These are phyloP conservation scores for Sherardia arvensis DNA, from an alignment of 257 asterid genomes.

Conservation along the genomic window DNA sequence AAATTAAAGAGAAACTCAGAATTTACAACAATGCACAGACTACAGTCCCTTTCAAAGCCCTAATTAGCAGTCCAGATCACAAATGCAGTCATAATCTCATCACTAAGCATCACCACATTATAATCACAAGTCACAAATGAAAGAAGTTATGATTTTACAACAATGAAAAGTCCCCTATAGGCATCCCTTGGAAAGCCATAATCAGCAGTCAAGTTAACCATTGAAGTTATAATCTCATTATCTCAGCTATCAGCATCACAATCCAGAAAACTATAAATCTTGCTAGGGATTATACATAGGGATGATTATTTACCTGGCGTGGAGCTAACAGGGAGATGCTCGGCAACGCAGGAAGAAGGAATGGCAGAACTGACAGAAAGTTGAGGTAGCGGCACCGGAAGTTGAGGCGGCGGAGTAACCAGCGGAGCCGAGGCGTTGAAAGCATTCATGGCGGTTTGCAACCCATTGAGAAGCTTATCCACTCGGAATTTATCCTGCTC, in stretches of 20 bases:
- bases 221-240: neutral
- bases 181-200: neutral
- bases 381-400: slow-evolving; percentile 14
- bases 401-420: slow-evolving; percentile 21
- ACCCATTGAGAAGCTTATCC: slow-evolving; percentile 58
- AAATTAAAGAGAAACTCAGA: neutral
- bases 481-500: slow-evolving; percentile 69
- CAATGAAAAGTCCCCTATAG: neutral
- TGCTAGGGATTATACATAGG: neutral
- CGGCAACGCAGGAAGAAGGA: neutral
- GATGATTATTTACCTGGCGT: slow-evolving; percentile 10
- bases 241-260: neutral
- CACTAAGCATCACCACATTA: neutral
- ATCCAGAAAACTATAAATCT: neutral
- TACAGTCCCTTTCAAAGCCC: neutral
- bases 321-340: slow-evolving; percentile 7
- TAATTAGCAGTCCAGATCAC: neutral
- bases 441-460: slow-evolving; percentile 73
- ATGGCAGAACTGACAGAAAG: slow-evolving; percentile 2
- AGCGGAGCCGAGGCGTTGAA: slow-evolving; percentile 32
- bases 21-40: neutral
- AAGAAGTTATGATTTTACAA: neutral
- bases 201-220: neutral
- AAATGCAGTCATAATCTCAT: neutral
- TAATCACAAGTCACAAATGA: too few species aligned